Conservation (phyloP, 1,284 basidiomycete genomes). For the Agroathelia rolfsii region DNA sequence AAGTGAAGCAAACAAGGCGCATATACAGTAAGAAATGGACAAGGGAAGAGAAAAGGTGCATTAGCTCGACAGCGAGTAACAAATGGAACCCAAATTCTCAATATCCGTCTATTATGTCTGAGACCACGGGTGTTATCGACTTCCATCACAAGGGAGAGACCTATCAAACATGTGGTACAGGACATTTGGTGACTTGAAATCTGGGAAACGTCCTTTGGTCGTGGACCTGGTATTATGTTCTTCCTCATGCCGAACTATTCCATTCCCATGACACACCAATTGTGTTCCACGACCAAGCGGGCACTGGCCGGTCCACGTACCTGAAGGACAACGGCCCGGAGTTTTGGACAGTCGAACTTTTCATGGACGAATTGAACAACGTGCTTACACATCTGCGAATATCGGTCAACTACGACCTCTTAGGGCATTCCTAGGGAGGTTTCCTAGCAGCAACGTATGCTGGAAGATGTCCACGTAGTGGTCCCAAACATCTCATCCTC, state of each 20-base stretch:
- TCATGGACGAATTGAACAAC: constrained; percentile 19
- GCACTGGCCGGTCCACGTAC: constrained; percentile 16
- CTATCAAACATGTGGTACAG: constrained; percentile 24
- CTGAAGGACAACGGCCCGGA: constrained; percentile 13
- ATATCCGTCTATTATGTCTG: no score
- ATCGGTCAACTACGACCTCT: constrained; percentile 13
- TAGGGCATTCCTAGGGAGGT: constrained; percentile 22
- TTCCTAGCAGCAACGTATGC: constrained; percentile 17
- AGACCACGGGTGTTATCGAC: constrained; percentile 14
- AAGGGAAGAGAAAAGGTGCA: no score
- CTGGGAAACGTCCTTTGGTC: constrained; percentile 20
- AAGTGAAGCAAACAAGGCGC: no score
- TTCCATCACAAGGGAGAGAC: constrained; percentile 18
- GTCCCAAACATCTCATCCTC: constrained; percentile 19
- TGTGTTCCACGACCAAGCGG: constrained; percentile 22
- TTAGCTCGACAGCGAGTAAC: no score
- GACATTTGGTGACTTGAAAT: constrained; percentile 21
- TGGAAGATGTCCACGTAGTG: constrained; percentile 11
- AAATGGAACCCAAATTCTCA: no score
- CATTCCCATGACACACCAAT: constrained; percentile 15
- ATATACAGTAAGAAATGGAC: no score
- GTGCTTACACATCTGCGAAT: constrained; percentile 14
- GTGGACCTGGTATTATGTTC: constrained; percentile 23
- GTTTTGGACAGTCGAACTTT: constrained; percentile 19
- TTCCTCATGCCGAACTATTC: constrained; percentile 11